Base-by-base conservation (phyloP, 2,329 filamentous ascomycete genomes). In the Curvularia sp. region DNA sequence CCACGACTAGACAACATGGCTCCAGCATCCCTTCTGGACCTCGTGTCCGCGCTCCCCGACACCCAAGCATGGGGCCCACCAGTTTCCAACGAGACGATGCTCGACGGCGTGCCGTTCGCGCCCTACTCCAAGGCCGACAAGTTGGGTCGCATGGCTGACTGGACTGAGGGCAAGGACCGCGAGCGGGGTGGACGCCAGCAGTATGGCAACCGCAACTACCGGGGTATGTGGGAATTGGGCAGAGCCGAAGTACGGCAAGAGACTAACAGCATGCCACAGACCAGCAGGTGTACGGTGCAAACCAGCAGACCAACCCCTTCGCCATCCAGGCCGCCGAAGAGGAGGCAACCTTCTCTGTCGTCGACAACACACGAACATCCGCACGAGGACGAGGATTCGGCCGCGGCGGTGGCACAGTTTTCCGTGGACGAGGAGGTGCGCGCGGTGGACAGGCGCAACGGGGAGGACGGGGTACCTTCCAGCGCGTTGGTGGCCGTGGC, bases 91-190 rank as follows among this genome's bases (percentile, higher is more conserved):
- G 92, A 97, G 78, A 96, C 92, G 65, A 97, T 91, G 62, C 86
- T 98, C 73, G 89, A 96, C 77, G 95, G 95, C 77, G 92, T 98
- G 49, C 95, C 95, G 39, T 99, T 97, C 79, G 95, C 95, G 71
- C 95, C 95, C 61, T 99, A 95, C 84, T 97, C 93, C 68, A 99
- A 99, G 82, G 93, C 92, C 77, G 95, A 99, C 84, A 98, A 97
- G 86, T 85, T 99, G 60, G 95, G 95, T 75, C 93, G 95, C 78
- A 98, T 99, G 93, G 95, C 95, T 61, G 95, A 99, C 84, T 99
- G 95, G 95, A 96, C 93, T 48, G 95, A 97, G 76, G 88, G 91
- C 78, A 97, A 97, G 82, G 86, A 88, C 68, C 76, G 83, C 55
- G 92, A 95, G 61, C 84, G 93, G 73, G 90, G 90, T 68, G 91